Evolutionary conservation across 129 eudicot genomes (phyloP), one percentile per base, ranked within the genome.

Genomic region (Saussurea involucrata): DNA sequence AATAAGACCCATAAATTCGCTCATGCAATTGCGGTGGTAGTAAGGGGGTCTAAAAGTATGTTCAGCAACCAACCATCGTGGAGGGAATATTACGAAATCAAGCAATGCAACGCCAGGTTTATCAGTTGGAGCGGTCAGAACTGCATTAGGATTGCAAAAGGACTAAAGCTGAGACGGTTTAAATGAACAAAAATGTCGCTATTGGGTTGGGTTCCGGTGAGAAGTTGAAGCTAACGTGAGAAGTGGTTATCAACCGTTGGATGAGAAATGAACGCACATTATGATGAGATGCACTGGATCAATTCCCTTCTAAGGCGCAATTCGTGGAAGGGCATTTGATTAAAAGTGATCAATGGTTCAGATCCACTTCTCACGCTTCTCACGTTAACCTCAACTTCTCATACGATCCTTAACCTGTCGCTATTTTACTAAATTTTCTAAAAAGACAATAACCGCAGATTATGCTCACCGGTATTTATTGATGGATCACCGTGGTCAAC

Each of bases 81-180:
- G 99, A 61, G 99, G 99, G 83, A 95, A 95, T 66, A 95, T 95
- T 72, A 95, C 97, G 87, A 95, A 95, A 84, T 95, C 97, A 87
- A 95, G 97, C 87, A 95, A 84, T 10, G 99, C 99, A 71, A 95
- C 99, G 28, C 99, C 99, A 76, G 99, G 96, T 70, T 89, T 89
- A 69, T 95, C 99, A 24, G 95, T 90, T 4, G 98, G 99, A 28
- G 97, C 95, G 21, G 99, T 95, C 78, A 95, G 82, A 53, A 95
- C 99, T 95, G 88, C 88, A 85, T 74, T 82, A 57, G 72, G 63
- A 76, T 74, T 69, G 1, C 40, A 71, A 20, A 68, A 25, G n/a
- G 64, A 66, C 4, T 29, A 66, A 8, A 76, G 22, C 27, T 72
- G 21, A 22, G 28, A 49, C 11, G 58, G 72, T 42, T 49, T 42